Evolutionary conservation across 176 grass and related monocot genomes (phyloP), one percentile per base, ranked within the genome.

Genomic region (Tuctoria greenei): DNA sequence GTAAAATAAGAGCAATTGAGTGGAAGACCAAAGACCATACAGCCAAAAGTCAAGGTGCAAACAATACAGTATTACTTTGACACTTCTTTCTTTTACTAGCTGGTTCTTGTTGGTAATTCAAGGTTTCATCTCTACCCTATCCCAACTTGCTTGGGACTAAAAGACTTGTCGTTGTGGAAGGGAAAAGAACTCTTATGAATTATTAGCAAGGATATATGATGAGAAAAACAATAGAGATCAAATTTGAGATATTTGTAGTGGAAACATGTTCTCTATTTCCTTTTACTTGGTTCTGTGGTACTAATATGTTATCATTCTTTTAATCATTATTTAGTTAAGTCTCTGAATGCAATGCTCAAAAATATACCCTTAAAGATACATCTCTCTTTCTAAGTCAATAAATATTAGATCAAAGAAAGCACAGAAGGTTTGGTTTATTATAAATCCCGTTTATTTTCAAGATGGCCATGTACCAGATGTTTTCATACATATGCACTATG

Each of bases 1-100:
- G 13, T 18, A 57, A 54, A 65, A 50, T 50, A 71, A 75, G 41
- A 75, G 49, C 38, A 80, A 58, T 34, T 75, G 9, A 69, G 40
- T 40, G 58, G 40, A 70, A 28, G 37, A n/a, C 31, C 28, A 64
- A 70, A 28, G 37, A n/a, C 31, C 28, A 64, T 64, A 75, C 10
- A 75, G 20, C 37, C 20, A 14, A 69, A 57, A 40, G 16, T n/a
- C 17, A 73, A 11, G 64, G 51, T 10, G 37, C 35, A 65, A 43
- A n/a, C 17, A 46, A 13, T 61, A 78, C 17, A 64, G 56, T 59
- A 60, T 15, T 43, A 12, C 69, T 41, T 6, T 36, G 3, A 14
- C 21, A 63, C 12, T 28, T 70, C 8, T 69, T 41, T 61, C 17
- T 40, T 40, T 31, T 31, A 31, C 31, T 31, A 2, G 8, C 1